Conservation (phyloP, 768 basidiomycete species). For the Cyclocybe cylindracea region DNA sequence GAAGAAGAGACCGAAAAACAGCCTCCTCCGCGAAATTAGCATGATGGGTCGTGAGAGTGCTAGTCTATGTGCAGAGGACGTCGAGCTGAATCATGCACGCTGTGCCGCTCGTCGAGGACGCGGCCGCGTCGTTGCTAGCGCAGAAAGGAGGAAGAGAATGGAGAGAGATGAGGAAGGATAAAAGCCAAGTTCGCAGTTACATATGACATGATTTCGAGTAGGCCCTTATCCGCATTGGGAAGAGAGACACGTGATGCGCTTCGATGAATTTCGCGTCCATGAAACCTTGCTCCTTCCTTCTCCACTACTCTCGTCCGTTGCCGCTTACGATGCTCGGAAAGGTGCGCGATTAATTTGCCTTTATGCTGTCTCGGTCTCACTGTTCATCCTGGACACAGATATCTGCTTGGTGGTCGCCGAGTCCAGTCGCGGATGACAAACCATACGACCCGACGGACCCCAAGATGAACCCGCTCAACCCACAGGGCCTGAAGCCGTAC, state of each 20-base stretch:
- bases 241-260: neutral
- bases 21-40: neutral
- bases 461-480: conserved; percentile 87
- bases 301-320: neutral
- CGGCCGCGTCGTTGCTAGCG: no score
- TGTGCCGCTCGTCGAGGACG: no score
- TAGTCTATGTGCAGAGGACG: neutral
- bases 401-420: conserved; percentile 56
- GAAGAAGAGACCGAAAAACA: conserved; percentile 20
- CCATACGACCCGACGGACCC: conserved; percentile 75
- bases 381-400: conserved; percentile 34
- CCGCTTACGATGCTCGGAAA: conserved; percentile 40
- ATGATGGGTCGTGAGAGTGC: neutral
- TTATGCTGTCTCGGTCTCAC: neutral
- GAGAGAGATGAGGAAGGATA: no score
- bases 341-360: conserved; percentile 22
- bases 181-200: no score
- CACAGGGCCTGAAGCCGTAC: conserved; percentile 93
- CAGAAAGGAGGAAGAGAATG: no score
- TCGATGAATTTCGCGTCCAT: neutral
- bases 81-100: no score
- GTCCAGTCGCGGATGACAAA: conserved; percentile 30
- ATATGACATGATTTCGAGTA: neutral
- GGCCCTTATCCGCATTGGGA: neutral
- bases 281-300: neutral